phyloP scores from a whole-genome alignment of 768 basidiomycete genomes.

The Rhodotorula diobovata region DNA sequence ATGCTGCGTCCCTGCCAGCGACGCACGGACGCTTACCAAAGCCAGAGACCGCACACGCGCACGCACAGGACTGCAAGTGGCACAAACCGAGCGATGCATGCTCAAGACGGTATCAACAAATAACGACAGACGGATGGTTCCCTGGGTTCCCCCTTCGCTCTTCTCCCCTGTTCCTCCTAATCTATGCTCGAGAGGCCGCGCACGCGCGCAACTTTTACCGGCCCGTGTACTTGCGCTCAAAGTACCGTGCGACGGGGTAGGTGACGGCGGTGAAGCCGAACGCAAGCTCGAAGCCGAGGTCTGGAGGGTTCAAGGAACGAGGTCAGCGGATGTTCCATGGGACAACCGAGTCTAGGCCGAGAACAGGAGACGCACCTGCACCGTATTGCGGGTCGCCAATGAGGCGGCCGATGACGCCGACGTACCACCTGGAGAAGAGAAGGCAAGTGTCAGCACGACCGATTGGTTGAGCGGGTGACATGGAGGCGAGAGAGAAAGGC shows the following conservation, averaged over 20 bases:
- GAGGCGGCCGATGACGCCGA: slow-evolving; percentile 32
- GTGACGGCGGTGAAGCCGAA: slow-evolving; percentile 28
- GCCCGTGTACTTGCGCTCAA: slow-evolving; percentile 32
- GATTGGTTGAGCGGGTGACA: rapidly evolving
- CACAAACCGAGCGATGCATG: no score
- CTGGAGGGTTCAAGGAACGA: not conserved
- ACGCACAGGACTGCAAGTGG: no score
- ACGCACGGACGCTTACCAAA: no score
- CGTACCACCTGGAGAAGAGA: slow-evolving; percentile 11
- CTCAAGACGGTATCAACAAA: no score
- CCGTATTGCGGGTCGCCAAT: slow-evolving; percentile 36
- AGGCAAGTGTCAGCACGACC: not conserved
- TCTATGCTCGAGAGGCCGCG: no score
- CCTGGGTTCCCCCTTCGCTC: no score
- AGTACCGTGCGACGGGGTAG: slow-evolving; percentile 32
- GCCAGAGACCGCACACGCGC: no score
- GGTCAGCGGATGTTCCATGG: no score
- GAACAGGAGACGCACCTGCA: not conserved
- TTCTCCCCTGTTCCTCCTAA: no score
- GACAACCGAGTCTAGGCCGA: no score
- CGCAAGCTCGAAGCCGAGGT: slow-evolving; percentile 29
- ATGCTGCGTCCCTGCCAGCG: no score
- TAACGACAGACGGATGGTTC: no score
- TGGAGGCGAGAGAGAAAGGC: slow-evolving; percentile 43
- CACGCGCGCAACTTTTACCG: not conserved